phyloP scores from a whole-genome alignment of 768 basidiomycete species.

The Boletus rubropictus region DNA sequence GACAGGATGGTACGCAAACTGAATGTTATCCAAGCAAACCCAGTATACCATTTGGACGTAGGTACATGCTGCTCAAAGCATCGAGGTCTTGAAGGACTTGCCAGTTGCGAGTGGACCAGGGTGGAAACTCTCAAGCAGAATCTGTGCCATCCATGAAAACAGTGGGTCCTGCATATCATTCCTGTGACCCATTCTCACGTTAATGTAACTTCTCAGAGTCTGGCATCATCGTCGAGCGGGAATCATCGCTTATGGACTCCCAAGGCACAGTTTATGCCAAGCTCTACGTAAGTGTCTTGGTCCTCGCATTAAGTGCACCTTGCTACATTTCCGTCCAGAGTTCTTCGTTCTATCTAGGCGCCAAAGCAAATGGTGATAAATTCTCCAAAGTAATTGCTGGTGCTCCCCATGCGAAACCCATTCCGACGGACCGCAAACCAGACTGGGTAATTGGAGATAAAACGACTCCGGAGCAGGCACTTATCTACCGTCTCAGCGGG shows the following conservation, averaged over 20 bases:
- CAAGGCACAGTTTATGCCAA: constrained; percentile 54
- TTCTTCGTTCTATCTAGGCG: constrained; percentile 66
- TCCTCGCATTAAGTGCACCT: not conserved
- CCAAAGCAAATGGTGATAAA: constrained; percentile 55
- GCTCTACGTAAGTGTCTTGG: constrained; percentile 45
- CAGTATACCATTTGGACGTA: constrained; percentile 21
- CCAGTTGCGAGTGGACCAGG: constrained; percentile 71
- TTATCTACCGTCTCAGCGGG: constrained; percentile 67
- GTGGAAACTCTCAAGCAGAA: constrained; percentile 65
- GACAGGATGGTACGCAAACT: constrained; percentile 53
- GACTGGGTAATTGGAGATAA: constrained; percentile 58
- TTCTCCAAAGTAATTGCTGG: constrained; percentile 58
- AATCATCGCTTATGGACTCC: constrained; percentile 58
- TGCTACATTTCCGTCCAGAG: constrained; percentile 32
- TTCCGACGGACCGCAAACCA: constrained; percentile 55
- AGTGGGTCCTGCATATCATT: constrained; percentile 41
- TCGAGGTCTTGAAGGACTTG: constrained; percentile 74
- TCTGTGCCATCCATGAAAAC: constrained; percentile 74
- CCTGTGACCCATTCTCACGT: not conserved
- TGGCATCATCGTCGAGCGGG: constrained; percentile 66
- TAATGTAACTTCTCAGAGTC: constrained; percentile 40
- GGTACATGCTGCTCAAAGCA: constrained; percentile 77
- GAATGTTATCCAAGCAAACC: not conserved
- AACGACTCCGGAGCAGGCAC: constrained; percentile 60
- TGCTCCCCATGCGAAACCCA: constrained; percentile 53